Evolutionary conservation across 768 basidiomycete species (phyloP), one percentile per base, ranked within the genome.

Genomic region (Lentinula sp.): DNA sequence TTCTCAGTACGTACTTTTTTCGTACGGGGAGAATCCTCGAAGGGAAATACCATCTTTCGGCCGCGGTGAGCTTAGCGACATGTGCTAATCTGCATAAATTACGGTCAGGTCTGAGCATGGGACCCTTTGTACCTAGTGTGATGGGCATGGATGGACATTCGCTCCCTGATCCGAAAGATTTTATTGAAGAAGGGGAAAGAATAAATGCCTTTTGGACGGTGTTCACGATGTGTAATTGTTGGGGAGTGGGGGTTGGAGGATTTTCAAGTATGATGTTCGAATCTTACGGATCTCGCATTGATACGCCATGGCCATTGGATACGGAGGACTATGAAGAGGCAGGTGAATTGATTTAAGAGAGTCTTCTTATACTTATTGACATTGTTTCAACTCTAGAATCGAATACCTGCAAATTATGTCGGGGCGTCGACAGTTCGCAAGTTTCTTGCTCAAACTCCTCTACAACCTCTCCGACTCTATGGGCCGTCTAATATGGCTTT

Each of bases 1-100:
- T 83, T 33, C 67, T 84, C 39, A 66, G 75, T 2, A 71, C 72
- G 58, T 81, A 78, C 63, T 77, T 82, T 67, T 77, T 79, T 62
- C 71, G 72, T 35, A 70, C 69, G 33, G 76, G 74, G 37, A 72
- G 80, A 23, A 57, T 70, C 8, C 66, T 79, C 6, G 81, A 79
- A 36, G 81, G 77, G 3, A 73, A 72, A 57, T 79, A 79, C 61
- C 71, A 72, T 50, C 71, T 71, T 48, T 70, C 72, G 59, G 71
- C 77, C 0, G 73, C 79, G 20, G 70, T 73, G 61, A 64, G 67
- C 3, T 58, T 79, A 23, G 71, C 63, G 1, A 53, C 68, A 46
- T 63, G 68, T 59, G 50, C 68, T 32, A 66, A 63, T 28, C 53
- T 78, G 37, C 60, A 64, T 72, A 78, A 37, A 66, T 80, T 6